These are phyloP conservation scores for Apiospora saccharicola DNA, from an alignment of 2,329 filamentous ascomycete genomes.

Conservation along the genomic window DNA sequence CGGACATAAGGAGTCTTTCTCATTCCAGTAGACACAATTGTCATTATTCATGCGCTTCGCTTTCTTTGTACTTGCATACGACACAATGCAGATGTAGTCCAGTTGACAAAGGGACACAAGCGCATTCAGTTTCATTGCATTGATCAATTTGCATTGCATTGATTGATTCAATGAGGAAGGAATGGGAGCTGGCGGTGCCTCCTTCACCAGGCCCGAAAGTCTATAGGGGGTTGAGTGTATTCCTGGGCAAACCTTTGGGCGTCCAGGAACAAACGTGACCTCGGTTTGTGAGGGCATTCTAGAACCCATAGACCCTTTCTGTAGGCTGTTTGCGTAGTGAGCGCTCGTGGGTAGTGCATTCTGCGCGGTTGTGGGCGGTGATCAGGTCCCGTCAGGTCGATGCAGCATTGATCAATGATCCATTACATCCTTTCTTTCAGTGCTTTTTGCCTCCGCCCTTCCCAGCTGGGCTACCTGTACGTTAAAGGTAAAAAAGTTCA, in stretches of 20 bases:
- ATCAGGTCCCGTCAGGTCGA: conserved; percentile 15
- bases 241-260: conserved; percentile 12
- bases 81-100: neutral
- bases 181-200: neutral
- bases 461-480: neutral
- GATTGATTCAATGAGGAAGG: neutral
- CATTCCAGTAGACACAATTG: neutral
- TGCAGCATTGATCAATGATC: neutral
- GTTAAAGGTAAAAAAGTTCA: conserved; percentile 14
- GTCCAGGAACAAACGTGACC: conserved; percentile 18
- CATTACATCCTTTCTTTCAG: conserved; percentile 1
- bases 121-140: neutral
- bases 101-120: neutral
- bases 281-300: conserved; percentile 4
- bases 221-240: conserved; percentile 10
- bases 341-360: neutral
- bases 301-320: conserved; percentile 7
- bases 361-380: neutral
- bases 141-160: neutral
- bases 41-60: neutral
- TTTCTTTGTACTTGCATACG: neutral
- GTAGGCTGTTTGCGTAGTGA: conserved; percentile 12
- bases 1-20: neutral
- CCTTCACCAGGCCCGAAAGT: neutral
- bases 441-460: neutral